Evolutionary conservation across 495 filamentous ascomycete genomes (phyloP).

Genomic region (Sabuloglossum arenarium): DNA sequence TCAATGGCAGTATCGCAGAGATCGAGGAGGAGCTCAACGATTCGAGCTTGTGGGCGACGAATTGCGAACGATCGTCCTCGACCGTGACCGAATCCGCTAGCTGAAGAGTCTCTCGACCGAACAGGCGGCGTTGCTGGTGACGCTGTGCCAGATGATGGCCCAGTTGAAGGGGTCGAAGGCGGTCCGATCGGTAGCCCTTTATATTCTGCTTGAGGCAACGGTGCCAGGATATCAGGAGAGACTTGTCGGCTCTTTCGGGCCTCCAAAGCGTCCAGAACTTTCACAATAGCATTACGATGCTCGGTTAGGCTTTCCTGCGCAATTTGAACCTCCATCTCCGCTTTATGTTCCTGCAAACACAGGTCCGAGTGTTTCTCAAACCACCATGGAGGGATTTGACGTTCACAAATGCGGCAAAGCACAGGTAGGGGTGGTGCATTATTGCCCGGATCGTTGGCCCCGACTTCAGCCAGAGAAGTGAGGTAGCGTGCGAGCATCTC

Average conservation of each 20-base stretch:
- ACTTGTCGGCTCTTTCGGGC: conserved; percentile 43
- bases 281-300: conserved; percentile 89
- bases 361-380: conserved; percentile 97
- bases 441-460: conserved; percentile 55
- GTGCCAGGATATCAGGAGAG: conserved; percentile 31
- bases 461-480: conserved; percentile 70
- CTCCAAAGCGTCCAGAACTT: conserved; percentile 79
- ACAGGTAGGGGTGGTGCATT: conserved; percentile 77
- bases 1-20: conserved; percentile 90
- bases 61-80: conserved; percentile 72
- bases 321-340: conserved; percentile 93
- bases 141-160: conserved; percentile 34
- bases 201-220: conserved; percentile 55
- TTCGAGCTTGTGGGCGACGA: conserved; percentile 67
- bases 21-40: conserved; percentile 86
- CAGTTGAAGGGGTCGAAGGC: conserved; percentile 29
- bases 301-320: conserved; percentile 84
- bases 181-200: conserved; percentile 79
- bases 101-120: conserved; percentile 64
- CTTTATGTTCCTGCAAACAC: conserved; percentile 84
- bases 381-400: conserved; percentile 98
- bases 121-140: conserved; percentile 46
- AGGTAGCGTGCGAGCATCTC: conserved; percentile 88
- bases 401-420: conserved; percentile 91
- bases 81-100: conserved; percentile 45